Percentiles rank a stretch among this genome's conserved stretches.
Conservation (phyloP, 306 rosid species). For the Ormosia semicastrata region DNA sequence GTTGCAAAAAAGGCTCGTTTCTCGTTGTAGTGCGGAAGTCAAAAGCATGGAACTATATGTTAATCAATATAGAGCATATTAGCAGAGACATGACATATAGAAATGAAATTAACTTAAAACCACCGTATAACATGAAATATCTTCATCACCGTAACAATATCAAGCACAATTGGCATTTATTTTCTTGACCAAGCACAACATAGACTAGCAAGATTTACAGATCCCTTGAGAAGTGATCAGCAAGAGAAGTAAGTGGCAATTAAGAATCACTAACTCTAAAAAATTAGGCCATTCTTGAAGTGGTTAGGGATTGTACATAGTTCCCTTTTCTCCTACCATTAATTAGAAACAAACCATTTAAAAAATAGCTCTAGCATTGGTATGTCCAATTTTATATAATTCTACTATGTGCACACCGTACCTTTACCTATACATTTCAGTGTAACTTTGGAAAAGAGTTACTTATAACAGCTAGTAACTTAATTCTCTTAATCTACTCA, state of each 20-base stretch:
- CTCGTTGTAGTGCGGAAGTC: slow-evolving; percentile 96
- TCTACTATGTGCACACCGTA: background rate
- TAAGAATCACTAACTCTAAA: slow-evolving; percentile 8
- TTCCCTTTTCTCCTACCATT: background rate
- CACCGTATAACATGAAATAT: background rate
- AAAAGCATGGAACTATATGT: slow-evolving; percentile 90
- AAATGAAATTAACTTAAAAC: slow-evolving; percentile 19
- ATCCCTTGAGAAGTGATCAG: background rate
- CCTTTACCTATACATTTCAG: background rate
- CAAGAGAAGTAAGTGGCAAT: slow-evolving; percentile 14
- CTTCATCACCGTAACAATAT: background rate
- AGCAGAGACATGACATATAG: slow-evolving; percentile 21
- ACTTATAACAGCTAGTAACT: background rate
- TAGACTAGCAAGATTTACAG: background rate
- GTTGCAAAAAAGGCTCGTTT: slow-evolving; percentile 99
- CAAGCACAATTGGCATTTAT: slow-evolving; percentile 4
- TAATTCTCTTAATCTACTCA: background rate
- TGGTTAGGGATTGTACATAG: background rate
- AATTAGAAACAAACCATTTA: slow-evolving; percentile 7
- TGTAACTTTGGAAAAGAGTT: background rate
- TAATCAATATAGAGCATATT: slow-evolving; percentile 33
- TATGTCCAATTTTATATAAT: slow-evolving; percentile 17
- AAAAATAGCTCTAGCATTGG: slow-evolving; percentile 4
- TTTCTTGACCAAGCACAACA: slow-evolving; percentile 25
- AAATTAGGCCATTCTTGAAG: background rate